Base-by-base conservation (phyloP, 179 eudicot species). In the Vitellaria paradoxa region DNA sequence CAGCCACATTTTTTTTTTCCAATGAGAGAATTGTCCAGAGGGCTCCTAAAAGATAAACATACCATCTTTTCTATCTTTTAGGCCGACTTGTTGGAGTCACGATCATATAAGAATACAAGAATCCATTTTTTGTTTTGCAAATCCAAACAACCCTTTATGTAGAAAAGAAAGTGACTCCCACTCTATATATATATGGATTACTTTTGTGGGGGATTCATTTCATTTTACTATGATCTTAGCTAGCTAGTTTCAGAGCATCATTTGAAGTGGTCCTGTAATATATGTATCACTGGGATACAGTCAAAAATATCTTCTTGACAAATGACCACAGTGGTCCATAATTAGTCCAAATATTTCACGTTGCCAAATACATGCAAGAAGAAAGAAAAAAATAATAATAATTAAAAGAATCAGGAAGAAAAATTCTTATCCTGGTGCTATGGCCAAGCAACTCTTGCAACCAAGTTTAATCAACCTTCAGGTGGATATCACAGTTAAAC, bases 41-140 rank as follows among this genome's bases (percentile, higher is more conserved):
- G 45, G 17, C 21, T 30, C 37, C 37, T 8, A 50, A 78, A 72
- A 72, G 64, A 72, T 52, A 42, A 73, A 47, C 47, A 14, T 6
- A 47, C 79, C 40, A 18, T 76, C 71, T 68, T 73, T 23, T 9
- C 17, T 60, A 50, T 23, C 18, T 59, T 13, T 63, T 63, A 1
- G 15, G 3, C 55, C 7, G 47, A 50, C 63, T 77, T 63, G 72
- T 73, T 68, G 61, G 62, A 63, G 81, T 82, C 81, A 14, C 10
- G 67, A 77, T 80, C 83, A 74, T 47, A 70, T 20, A 73, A 83
- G 69, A 77, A 66, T 55, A 80, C 83, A 83, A 68, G 79, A 68
- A 57, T 46, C 59, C 45, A 4, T 14, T 63, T 73, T 74, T 73
- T 83, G 55, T 62, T 65, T 52, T 24, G 18, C 52, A 76, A 66